A percentile compares a stretch with the other conserved stretches of the same genome.
phyloP scores from a whole-genome alignment of 495 filamentous ascomycete genomes.

The Evernia prunastri region DNA sequence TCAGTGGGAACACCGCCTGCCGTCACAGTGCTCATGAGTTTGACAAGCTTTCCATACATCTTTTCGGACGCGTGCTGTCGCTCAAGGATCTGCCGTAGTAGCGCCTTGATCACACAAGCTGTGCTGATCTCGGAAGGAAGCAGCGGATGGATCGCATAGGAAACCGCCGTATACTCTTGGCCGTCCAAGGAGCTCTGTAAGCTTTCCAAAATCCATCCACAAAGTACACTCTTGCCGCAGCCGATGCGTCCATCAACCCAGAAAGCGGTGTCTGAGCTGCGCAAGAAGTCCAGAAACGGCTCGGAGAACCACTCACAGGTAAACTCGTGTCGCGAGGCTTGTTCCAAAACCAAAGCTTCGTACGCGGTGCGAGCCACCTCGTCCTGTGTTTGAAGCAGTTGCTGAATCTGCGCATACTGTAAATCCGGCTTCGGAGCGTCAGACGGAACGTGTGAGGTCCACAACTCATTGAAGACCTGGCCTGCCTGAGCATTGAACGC shows the following conservation, averaged over 20 bases:
- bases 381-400: background rate
- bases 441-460: background rate
- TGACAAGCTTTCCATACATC: background rate
- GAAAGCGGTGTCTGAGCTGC: background rate
- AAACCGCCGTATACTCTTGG: background rate
- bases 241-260: background rate
- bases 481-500: background rate
- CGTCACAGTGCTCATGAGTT: background rate
- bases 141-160: background rate
- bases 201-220: constrained; percentile 1
- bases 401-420: background rate
- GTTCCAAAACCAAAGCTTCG: no score
- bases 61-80: background rate
- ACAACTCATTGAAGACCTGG: background rate
- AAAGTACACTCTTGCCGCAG: constrained; percentile 4
- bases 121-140: background rate
- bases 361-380: background rate
- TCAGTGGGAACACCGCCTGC: background rate
- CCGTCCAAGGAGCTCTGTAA: background rate
- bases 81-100: background rate
- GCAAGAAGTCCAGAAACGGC: background rate
- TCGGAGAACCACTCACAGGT: constrained; percentile 4
- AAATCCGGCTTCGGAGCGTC: background rate
- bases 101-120: constrained; percentile 1
- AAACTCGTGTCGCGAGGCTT: background rate